Base-by-base conservation (phyloP, 1,284 basidiomycete genomes). In the Abortiporus biennis region DNA sequence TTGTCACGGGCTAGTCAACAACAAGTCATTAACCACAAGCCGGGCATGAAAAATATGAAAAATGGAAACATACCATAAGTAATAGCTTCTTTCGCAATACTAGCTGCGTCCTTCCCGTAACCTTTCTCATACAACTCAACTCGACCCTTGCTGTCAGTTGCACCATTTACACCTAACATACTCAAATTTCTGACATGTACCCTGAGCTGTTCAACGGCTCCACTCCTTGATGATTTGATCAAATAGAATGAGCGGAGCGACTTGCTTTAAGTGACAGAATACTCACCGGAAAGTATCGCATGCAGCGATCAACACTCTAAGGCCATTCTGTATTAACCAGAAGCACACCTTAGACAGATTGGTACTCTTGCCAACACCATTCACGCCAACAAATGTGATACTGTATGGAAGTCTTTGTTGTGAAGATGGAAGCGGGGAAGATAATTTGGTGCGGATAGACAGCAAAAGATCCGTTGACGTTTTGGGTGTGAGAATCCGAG, bases 291-390 rank as follows among this genome's bases (percentile, higher is more conserved):
- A 99, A 3, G 96, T 99, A 62, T 99, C 96, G 58, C 96, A 99
- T 9, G 96, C 96, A 20, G 96, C 96, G 54, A 99, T 98, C 50
- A 99, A 73, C 16, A 99, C 95, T 22, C 87, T 76, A 32, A 95
- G 65, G 6, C 86, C 85, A 58, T 99, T 99, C 66, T 99, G 95
- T 36, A 99, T 82, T 16, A 99, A 73, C 96, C 96, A 99, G 68
- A 99, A 99, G 65, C 92, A 95, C 38, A 99, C 95, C 68, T 99
- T 99, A 40, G 89, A 92, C 21, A 99, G 67, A 62, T 98, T 99
- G 3, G 96, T 99, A 53, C 92, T 96, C 69, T 99, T 99, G 40
- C 96, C 96, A 16, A 99, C 96, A 17, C 96, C 96, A 59, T 99
- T 99, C 39, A 99, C 96, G n/a, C 96, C 96, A 33, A 99, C 94